Conservation (phyloP, 73 alveolate genomes). For the Diophrys appendiculata region DNA sequence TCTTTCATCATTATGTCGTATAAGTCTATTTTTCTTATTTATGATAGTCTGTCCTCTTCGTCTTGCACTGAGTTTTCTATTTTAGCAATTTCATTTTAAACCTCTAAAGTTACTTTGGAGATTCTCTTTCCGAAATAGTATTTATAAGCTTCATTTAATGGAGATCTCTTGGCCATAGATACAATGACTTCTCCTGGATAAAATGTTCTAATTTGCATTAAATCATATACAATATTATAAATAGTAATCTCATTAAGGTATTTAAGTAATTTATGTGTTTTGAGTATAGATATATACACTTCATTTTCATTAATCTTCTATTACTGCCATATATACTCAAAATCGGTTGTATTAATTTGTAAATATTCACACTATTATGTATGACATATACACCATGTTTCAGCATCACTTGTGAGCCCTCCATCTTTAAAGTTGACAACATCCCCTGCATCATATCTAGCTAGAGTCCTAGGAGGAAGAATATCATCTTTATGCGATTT, state of each 20-base stretch:
- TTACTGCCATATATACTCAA: constrained; percentile 42
- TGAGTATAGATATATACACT: constrained; percentile 3
- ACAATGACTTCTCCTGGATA: constrained; percentile 34
- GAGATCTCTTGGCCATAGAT: constrained; percentile 43
- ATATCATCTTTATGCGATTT: constrained; percentile 50
- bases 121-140: constrained; percentile 33
- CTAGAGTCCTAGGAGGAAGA: constrained; percentile 48
- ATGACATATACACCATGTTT: constrained; percentile 32
- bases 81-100: not conserved
- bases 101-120: constrained; percentile 9
- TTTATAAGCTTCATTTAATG: constrained; percentile 32
- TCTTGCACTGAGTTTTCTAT: not conserved
- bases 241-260: constrained; percentile 25
- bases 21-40: not conserved
- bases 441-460: constrained; percentile 40
- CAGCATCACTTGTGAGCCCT: constrained; percentile 46
- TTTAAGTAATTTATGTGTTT: constrained; percentile 22
- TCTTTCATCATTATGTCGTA: not conserved
- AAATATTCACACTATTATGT: constrained; percentile 31
- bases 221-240: constrained; percentile 41
- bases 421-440: constrained; percentile 44
- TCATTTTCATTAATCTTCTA: constrained; percentile 36
- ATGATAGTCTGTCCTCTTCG: not conserved
- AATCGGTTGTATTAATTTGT: not conserved
- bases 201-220: constrained; percentile 24